These are phyloP conservation scores for Aquanectria penicillioides DNA, from an alignment of 2,329 filamentous ascomycete species.

Conservation along the genomic window DNA sequence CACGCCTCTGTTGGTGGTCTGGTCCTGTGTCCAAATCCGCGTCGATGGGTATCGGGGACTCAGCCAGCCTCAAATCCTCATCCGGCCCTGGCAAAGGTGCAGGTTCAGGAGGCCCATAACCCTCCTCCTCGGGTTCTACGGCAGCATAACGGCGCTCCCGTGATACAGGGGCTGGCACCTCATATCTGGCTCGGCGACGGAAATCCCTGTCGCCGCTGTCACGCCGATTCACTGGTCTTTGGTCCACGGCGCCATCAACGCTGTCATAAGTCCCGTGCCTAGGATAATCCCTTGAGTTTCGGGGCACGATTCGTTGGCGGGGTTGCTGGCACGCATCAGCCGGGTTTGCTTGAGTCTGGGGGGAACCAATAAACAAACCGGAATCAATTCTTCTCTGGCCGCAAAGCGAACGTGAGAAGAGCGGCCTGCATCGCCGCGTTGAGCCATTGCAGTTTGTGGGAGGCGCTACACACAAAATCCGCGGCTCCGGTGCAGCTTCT, in stretches of 20 bases:
- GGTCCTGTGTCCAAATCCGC: too few relatives aligned
- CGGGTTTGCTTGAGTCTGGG: too few relatives aligned
- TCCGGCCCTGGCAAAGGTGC: not conserved
- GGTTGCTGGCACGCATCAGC: constrained; percentile 22
- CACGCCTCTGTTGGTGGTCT: too few relatives aligned
- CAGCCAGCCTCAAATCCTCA: constrained; percentile 19
- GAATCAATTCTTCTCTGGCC: constrained; percentile 29
- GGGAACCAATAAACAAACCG: constrained; percentile 25
- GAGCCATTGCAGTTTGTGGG: not conserved
- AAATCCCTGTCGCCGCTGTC: constrained; percentile 7
- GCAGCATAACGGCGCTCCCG: too few relatives aligned
- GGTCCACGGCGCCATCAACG: not conserved
- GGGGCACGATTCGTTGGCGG: constrained; percentile 10
- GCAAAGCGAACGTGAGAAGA: constrained; percentile 31
- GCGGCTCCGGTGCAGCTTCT: too few relatives aligned
- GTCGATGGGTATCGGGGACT: constrained; percentile 32
- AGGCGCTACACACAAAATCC: too few relatives aligned
- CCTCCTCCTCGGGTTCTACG: too few relatives aligned
- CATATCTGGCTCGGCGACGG: not conserved
- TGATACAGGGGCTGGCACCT: not conserved
- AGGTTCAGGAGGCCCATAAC: too few relatives aligned
- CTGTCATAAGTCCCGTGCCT: constrained; percentile 25
- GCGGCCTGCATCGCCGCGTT: constrained; percentile 21
- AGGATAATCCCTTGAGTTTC: constrained; percentile 6
- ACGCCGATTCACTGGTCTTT: constrained; percentile 6